These are phyloP conservation scores for Aspergillus sp. DNA, from an alignment of 2,329 filamentous ascomycete species.

Conservation along the genomic window DNA sequence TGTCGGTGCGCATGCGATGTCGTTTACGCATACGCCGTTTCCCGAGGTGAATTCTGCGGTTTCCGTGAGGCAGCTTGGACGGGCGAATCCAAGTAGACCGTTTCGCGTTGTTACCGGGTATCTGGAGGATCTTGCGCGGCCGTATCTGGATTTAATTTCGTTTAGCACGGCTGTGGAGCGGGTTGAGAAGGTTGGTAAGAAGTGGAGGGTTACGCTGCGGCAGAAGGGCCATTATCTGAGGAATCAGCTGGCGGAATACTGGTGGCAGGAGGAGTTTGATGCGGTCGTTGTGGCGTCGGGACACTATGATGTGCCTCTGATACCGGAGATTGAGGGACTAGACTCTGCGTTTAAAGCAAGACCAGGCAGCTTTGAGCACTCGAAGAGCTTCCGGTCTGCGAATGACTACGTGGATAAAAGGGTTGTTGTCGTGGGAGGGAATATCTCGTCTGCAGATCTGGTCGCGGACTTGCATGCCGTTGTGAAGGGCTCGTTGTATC, in stretches of 20 bases:
- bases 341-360: constrained; percentile 28
- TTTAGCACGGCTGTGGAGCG: constrained; percentile 35
- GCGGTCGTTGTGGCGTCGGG: constrained; percentile 45
- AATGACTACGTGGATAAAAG: constrained; percentile 39
- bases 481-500: constrained; percentile 21
- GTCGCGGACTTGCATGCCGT: constrained; percentile 25
- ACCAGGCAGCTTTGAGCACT: constrained; percentile 39
- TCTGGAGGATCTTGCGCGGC: constrained; percentile 25
- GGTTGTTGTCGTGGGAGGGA: constrained; percentile 31
- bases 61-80: constrained; percentile 20
- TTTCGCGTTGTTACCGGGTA: constrained; percentile 24
- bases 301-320: constrained; percentile 42
- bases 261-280: constrained; percentile 44
- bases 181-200: constrained; percentile 18
- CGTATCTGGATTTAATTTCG: constrained; percentile 28
- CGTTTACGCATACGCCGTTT: constrained; percentile 28
- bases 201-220: constrained; percentile 34
- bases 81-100: constrained; percentile 24
- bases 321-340: constrained; percentile 40
- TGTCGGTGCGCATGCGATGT: constrained; percentile 27
- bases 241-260: constrained; percentile 26
- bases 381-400: constrained; percentile 34
- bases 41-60: constrained; percentile 23
- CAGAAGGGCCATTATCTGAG: constrained; percentile 13
- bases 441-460: constrained; percentile 30